Conservation (phyloP, 768 basidiomycete genomes). For the Boletus rubropictus region DNA sequence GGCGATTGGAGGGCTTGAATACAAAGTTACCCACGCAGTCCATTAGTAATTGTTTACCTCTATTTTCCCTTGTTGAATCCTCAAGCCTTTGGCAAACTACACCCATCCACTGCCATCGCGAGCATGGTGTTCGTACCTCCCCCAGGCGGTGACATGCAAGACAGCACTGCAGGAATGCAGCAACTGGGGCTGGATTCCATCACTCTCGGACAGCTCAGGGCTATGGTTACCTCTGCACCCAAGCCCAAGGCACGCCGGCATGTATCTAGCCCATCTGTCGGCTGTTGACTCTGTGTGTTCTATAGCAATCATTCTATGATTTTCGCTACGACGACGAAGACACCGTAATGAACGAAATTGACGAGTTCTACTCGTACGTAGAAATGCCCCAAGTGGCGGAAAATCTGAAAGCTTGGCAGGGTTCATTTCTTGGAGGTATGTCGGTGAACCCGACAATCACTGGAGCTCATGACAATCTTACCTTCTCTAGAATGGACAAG, state of each 20-base stretch:
- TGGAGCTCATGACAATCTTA: neutral
- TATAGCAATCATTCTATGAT: constrained; percentile 81
- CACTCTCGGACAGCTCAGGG: constrained; percentile 74
- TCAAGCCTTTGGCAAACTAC: constrained; percentile 25
- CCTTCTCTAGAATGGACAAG: constrained; percentile 68
- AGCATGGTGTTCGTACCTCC: constrained; percentile 34
- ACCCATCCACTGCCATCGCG: constrained; percentile 3
- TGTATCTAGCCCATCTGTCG: constrained; percentile 6
- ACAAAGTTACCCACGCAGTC: no score
- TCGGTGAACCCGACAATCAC: neutral
- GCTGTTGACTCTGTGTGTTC: constrained; percentile 17
- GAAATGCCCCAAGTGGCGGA: constrained; percentile 89
- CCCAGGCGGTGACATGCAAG: constrained; percentile 28
- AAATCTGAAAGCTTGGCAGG: constrained; percentile 84
- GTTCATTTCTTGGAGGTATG: constrained; percentile 73
- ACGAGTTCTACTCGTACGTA: constrained; percentile 97
- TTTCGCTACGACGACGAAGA: constrained; percentile 96
- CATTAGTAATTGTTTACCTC: constrained; percentile 6
- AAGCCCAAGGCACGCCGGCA: constrained; percentile 62
- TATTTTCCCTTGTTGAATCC: constrained; percentile 24
- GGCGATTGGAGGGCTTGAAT: no score
- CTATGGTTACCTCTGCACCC: constrained; percentile 60
- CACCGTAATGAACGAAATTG: constrained; percentile 91
- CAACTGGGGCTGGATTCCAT: constrained; percentile 61
- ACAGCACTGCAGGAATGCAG: constrained; percentile 25